Base-by-base conservation (phyloP, 2,329 filamentous ascomycete species). In the Capronia epimyces region DNA sequence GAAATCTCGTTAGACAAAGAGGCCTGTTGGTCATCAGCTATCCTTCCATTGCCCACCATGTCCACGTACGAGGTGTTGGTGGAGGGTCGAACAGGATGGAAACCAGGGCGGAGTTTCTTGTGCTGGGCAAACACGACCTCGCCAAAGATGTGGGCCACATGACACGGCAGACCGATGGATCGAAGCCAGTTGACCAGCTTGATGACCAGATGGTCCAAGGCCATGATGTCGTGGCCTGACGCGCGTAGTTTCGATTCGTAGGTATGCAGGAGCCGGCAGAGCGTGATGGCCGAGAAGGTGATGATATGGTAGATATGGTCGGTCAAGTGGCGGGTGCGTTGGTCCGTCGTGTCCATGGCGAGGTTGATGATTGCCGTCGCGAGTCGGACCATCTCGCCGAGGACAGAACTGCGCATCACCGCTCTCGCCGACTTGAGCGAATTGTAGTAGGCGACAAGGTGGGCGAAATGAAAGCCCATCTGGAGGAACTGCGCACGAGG, bases 231-330 rank as follows among this genome's bases (percentile, higher is more conserved):
- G 32, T 70, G 63, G 6, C 57, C 60, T 4, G 48, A 39, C 4
- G 62, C 55, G 4, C 41, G 34, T 2, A 70, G 49, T 24, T 70
- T 64, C 7, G 57, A 57, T 51, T 69, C 69, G 49, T 72, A 69
- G 29, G 49, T 66, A 44, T 66, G 64, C 2, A 73, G 54, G 1
- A 74, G 45, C 22, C 70, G 66, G 40, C 63, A 67, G 1, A 69
- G 57, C 2, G 67, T 70, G 20, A 70, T 62, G 2, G 67, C 71
- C 0, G 72, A 67, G 46, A 74, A 75, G 3, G 70, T 71, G 42
- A 74, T 70, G 63, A 74, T 71, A 51, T 74, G 71, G 50, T 74
- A 75, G 16, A 74, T 71, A 43, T 74, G 72, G 48, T 75, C 71
- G 2, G 66, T 73, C 3, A 74, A 57, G 56, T 75, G 71, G 12